Base-by-base conservation (phyloP, 352 stramenopile species). In the Plasmopara viticola region DNA sequence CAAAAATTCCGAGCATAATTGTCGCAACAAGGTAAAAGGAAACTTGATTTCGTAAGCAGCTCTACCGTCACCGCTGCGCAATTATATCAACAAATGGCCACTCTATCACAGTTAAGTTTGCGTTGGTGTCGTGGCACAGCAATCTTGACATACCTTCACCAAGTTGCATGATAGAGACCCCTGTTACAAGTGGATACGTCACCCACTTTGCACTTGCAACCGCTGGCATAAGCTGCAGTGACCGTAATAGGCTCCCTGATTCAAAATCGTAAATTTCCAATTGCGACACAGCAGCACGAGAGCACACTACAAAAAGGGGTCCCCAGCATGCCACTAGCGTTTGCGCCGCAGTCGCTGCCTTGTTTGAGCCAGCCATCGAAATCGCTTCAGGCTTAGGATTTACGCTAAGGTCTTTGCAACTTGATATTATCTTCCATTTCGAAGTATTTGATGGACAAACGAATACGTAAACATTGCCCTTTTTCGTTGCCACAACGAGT, bases 391-490 rank as follows among this genome's bases (percentile, higher is more conserved):
- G 40, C 46, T 85, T 87, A 4, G 73, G 71, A 34, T 84, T 85
- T 5, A 34, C 58, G 12, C 38, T 66, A 30, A 86, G 70, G 30
- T 59, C 30, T 29, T 62, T 48, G 29, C 25, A 66, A 42, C 34
- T 56, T 25, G 41, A 58, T 50, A 68, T 9, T 15, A 66, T 20
- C 0, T 41, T 47, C 74, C 78, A 89, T 18, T 33, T 4, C 0
- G 20, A n/a, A 44, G 41, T 37, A 0, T 48, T 13, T 2, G 47
- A 28, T 25, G 44, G 14, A 18, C 39, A 56, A 5, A 33, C 18
- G 12, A 82, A 66, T 6, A 87, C 68, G 58, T 85, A 85, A 15
- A 86, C 64, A 58, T 86, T 83, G 12, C 78, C 75, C 45, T 87
- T 86, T 34, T 68, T 75, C 2, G 78, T 86, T 9, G 78, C 63